These are phyloP conservation scores for Microdochium bolleyi DNA, from an alignment of 2,329 filamentous ascomycete species.

Conservation along the genomic window DNA sequence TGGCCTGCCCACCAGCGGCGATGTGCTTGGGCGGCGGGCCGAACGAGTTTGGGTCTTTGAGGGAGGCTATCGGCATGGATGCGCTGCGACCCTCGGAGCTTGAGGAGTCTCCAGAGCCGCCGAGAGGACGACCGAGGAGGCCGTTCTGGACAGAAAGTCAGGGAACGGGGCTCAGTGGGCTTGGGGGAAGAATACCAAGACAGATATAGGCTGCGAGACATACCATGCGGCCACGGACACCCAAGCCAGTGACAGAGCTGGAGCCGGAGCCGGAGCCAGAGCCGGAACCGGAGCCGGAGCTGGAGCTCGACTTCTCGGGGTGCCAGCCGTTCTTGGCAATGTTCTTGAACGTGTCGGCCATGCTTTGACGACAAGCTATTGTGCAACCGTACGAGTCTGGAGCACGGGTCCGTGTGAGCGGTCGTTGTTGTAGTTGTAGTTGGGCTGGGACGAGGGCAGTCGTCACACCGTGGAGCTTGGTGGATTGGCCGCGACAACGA, in stretches of 20 bases:
- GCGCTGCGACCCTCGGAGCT: conserved; percentile 28
- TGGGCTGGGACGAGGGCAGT: background rate
- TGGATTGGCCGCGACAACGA: too few relatives aligned
- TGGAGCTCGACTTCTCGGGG: conserved; percentile 25
- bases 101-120: background rate
- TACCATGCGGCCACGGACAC: conserved; percentile 38
- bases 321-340: conserved; percentile 45
- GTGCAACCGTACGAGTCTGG: background rate
- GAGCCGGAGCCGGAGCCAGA: background rate
- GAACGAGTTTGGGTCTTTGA: conserved; percentile 72
- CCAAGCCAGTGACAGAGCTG: background rate
- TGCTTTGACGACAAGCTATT: conserved; percentile 10
- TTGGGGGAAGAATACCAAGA: background rate
- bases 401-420: background rate
- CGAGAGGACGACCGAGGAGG: conserved; percentile 10
- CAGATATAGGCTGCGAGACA: conserved; percentile 10
- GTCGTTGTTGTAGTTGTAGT: background rate
- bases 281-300: background rate
- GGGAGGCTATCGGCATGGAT: conserved; percentile 52
- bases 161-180: background rate
- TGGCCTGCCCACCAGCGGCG: conserved; percentile 11
- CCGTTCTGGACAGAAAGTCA: conserved; percentile 1
- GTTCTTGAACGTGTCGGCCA: conserved; percentile 36
- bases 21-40: conserved; percentile 69
- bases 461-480: background rate